Percentiles rank a stretch among this genome's conserved stretches.
phyloP scores from a whole-genome alignment of 345 rosid species.

The Murraya koenigii region DNA sequence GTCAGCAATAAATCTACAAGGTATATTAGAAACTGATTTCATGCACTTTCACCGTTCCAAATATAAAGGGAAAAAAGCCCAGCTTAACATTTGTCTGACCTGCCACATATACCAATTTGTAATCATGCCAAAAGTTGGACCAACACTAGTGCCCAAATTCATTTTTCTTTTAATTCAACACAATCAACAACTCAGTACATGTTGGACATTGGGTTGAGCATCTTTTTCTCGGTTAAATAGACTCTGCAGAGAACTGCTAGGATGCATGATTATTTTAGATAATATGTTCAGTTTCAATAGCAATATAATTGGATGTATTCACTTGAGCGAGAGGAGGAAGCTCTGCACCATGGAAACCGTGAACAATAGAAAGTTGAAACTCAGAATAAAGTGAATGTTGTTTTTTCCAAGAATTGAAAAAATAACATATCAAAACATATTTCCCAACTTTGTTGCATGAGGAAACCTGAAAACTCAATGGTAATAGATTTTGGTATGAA shows the following conservation, averaged over 20 bases:
- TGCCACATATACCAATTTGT: neutral
- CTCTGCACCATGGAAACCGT: neutral
- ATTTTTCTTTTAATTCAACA: neutral
- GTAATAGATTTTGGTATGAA: neutral
- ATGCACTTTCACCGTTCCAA: neutral
- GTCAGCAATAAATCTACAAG: neutral
- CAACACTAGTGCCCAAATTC: neutral
- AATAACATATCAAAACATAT: neutral
- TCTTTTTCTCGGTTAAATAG: neutral
- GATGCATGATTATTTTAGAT: neutral
- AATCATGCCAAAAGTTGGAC: neutral
- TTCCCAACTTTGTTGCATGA: neutral
- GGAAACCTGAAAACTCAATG: neutral
- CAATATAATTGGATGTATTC: neutral
- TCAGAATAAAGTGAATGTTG: neutral
- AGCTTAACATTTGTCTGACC: neutral
- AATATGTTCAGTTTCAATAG: neutral
- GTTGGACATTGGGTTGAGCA: neutral
- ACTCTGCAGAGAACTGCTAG: neutral
- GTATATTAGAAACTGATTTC: neutral
- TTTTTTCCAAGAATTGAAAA: neutral
- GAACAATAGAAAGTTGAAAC: neutral
- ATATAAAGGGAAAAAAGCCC: neutral
- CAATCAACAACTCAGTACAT: neutral
- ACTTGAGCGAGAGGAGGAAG: neutral